These are phyloP conservation scores for Corylus heterophylla DNA, from an alignment of 306 rosid species.

Conservation along the genomic window DNA sequence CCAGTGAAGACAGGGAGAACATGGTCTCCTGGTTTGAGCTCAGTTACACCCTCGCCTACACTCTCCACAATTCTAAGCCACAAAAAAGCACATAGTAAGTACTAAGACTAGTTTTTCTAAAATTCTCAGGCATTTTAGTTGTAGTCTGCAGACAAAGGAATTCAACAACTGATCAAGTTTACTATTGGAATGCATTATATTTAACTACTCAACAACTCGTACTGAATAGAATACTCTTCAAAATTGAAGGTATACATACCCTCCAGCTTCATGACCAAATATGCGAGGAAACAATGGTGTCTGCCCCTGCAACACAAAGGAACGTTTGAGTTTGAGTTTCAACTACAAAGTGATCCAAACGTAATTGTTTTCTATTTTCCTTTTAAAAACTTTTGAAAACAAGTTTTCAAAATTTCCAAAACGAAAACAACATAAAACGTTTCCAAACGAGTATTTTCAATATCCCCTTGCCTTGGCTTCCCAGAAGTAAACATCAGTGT, in stretches of 20 bases:
- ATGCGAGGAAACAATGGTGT: conserved; percentile 88
- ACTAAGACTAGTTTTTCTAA: neutral
- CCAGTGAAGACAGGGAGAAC: conserved; percentile 94
- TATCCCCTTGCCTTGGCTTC: conserved; percentile 32
- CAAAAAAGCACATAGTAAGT: conserved; percentile 2
- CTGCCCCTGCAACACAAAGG: conserved; percentile 62
- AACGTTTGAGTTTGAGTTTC: conserved; percentile 1
- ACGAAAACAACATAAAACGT: too few species aligned
- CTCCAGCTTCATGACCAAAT: conserved; percentile 96
- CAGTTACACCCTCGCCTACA: conserved; percentile 87
- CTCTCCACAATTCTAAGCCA: conserved; percentile 65
- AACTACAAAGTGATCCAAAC: neutral
- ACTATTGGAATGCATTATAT: neutral
- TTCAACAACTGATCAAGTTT: neutral
- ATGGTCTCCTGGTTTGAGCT: conserved; percentile 82
- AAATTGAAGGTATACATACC: conserved; percentile 44
- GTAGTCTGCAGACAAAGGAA: neutral
- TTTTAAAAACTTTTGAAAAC: too few species aligned
- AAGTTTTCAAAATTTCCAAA: too few species aligned
- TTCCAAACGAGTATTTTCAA: neutral
- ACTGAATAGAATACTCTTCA: neutral
- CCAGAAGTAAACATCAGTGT: conserved; percentile 40
- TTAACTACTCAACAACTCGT: neutral
- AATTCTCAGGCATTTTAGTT: neutral
- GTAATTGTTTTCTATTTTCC: too few species aligned